Evolutionary conservation across 2,329 filamentous ascomycete genomes (phyloP).

Genomic region (Colletotrichum falcatum): DNA sequence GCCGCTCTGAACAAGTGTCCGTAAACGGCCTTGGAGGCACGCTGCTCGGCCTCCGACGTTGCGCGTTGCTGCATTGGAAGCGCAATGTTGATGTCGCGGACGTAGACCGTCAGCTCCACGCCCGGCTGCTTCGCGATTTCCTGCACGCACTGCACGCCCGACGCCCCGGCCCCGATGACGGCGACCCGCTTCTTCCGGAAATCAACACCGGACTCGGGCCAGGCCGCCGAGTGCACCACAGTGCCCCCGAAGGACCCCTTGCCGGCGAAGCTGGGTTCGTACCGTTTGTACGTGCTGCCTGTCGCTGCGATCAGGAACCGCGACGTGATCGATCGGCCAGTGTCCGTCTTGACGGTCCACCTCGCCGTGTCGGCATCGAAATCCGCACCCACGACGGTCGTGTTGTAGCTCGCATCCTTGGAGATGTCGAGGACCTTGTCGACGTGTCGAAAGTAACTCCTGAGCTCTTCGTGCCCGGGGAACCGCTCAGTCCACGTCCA

Average conservation of each 20-base stretch:
- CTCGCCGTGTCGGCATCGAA: slow-evolving; percentile 51
- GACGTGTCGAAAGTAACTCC: slow-evolving; percentile 60
- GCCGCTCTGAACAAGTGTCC: slow-evolving; percentile 57
- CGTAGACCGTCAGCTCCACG: slow-evolving; percentile 58
- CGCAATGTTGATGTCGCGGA: slow-evolving; percentile 69
- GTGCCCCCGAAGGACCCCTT: slow-evolving; percentile 47
- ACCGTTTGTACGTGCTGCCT: slow-evolving; percentile 59
- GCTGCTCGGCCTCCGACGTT: slow-evolving; percentile 59
- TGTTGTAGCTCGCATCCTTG: slow-evolving; percentile 58
- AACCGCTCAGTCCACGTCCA: slow-evolving; percentile 59
- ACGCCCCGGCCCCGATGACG: slow-evolving; percentile 49
- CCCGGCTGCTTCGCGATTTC: slow-evolving; percentile 51
- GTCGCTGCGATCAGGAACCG: slow-evolving; percentile 59
- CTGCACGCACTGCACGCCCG: slow-evolving; percentile 48
- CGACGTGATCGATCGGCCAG: slow-evolving; percentile 53
- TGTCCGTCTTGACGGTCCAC: slow-evolving; percentile 59
- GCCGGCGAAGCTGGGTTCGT: slow-evolving; percentile 52
- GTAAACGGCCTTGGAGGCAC: slow-evolving; percentile 52
- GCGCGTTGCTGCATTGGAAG: slow-evolving; percentile 67
- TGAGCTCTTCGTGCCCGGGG: slow-evolving; percentile 54
- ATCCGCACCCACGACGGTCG: slow-evolving; percentile 54
- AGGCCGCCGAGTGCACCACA: slow-evolving; percentile 48
- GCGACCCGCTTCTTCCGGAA: slow-evolving; percentile 46
- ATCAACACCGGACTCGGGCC: slow-evolving; percentile 43
- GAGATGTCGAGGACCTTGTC: slow-evolving; percentile 57